These are phyloP conservation scores for Dothiorella sarmentorum DNA, from an alignment of 2,329 filamentous ascomycete genomes.

Conservation along the genomic window DNA sequence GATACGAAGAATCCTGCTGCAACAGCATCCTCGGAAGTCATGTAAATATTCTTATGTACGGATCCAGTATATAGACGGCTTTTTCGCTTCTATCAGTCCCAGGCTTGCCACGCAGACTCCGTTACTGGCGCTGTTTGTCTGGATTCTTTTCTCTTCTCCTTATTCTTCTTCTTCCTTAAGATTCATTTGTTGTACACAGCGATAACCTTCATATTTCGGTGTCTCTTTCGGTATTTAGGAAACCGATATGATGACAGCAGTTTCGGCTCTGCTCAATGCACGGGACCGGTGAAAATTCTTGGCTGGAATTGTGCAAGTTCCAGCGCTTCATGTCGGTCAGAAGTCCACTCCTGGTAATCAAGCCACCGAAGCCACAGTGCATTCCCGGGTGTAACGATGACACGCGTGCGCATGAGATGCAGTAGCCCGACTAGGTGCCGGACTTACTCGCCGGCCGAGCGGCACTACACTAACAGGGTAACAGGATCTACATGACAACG, in stretches of 20 bases:
- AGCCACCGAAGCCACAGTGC: neutral
- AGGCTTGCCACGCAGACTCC: no score
- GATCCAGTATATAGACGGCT: conserved; percentile 12
- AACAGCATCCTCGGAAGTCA: neutral
- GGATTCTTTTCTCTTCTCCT: neutral
- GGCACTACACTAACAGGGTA: neutral
- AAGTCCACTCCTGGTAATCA: no score
- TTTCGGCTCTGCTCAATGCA: neutral
- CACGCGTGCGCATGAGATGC: neutral
- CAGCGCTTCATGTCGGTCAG: no score
- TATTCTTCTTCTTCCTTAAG: neutral
- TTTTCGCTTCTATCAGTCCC: neutral
- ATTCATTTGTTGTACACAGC: neutral
- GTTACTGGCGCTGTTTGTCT: no score
- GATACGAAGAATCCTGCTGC: conserved; percentile 8
- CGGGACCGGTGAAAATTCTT: neutral
- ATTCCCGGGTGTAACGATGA: neutral
- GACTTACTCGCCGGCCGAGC: neutral
- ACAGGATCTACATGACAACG: conserved; percentile 4
- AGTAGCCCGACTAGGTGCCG: neutral
- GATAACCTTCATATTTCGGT: neutral
- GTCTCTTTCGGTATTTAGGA: neutral
- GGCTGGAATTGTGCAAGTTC: neutral
- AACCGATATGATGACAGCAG: neutral
- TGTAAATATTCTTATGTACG: conserved; percentile 14